Evolutionary conservation across 805 yeast species (phyloP).

Genomic region (Ogataea methylovora): DNA sequence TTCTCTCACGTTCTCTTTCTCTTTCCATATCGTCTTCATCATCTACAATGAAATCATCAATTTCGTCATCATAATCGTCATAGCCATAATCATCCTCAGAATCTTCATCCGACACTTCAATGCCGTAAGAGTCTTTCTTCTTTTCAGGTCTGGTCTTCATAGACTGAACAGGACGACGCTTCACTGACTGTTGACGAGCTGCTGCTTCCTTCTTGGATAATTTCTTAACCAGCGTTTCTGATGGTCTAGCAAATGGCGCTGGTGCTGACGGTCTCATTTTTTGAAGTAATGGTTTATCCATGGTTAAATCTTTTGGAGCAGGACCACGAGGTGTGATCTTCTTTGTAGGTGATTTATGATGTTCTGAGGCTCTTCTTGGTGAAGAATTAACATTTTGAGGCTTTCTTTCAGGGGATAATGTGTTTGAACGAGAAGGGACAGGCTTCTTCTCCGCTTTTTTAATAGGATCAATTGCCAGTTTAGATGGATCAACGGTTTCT

Average conservation of each 20-base stretch:
- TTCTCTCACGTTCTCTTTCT: conserved; percentile 2
- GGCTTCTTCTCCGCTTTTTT: conserved; percentile 2
- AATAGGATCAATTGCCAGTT: conserved; percentile 26
- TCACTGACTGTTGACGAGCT: not conserved
- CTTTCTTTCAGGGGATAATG: not conserved
- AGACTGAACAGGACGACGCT: not conserved
- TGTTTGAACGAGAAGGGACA: not conserved
- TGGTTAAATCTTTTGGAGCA: too few species aligned
- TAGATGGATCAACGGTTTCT: conserved; percentile 43
- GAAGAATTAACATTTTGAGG: not conserved
- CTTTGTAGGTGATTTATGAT: not conserved
- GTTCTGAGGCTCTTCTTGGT: not conserved
- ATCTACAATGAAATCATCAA: conserved; percentile 51
- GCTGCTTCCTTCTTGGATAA: conserved; percentile 25
- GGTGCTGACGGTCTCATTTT: too few species aligned
- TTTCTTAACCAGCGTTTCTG: conserved; percentile 43
- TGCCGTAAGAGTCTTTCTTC: conserved; percentile 16
- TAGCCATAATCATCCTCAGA: conserved; percentile 36
- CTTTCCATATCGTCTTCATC: conserved; percentile 42
- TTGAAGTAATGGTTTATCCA: too few species aligned
- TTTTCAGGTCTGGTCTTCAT: conserved; percentile 1
- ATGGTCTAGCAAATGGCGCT: conserved; percentile 43
- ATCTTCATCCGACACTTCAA: conserved; percentile 26
- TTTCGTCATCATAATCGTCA: conserved; percentile 45
- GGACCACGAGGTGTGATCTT: not conserved